Conservation (phyloP, 2,329 filamentous ascomycete species). For the Apiospora rasikravindrae region DNA sequence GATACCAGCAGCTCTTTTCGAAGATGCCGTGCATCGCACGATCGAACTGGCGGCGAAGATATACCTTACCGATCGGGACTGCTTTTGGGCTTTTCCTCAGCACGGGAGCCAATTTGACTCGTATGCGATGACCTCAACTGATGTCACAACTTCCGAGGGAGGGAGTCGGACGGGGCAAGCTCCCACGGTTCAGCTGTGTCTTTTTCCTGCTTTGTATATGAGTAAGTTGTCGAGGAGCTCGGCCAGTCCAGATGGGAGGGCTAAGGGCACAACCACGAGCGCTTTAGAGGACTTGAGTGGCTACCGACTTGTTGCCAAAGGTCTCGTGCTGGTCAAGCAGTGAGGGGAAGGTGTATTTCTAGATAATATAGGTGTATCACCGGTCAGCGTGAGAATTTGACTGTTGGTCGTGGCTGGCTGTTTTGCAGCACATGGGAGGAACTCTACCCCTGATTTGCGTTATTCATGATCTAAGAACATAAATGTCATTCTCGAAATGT, state of each 20-base stretch:
- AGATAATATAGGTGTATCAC: not conserved
- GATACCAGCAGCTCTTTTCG: not conserved
- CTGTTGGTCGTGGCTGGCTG: not conserved
- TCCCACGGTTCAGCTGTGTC: not conserved
- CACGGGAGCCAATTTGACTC: not conserved
- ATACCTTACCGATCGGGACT: not conserved
- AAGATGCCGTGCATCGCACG: not conserved
- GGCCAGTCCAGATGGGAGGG: not conserved
- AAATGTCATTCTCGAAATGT: constrained; percentile 8
- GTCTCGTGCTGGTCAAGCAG: not conserved
- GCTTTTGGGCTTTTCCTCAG: not conserved
- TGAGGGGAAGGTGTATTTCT: not conserved
- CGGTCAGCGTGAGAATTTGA: not conserved
- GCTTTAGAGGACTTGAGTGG: not conserved
- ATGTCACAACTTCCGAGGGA: not conserved
- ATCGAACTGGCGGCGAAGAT: not conserved
- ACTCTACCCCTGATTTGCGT: not conserved
- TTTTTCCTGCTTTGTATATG: not conserved
- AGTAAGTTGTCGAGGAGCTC: not conserved
- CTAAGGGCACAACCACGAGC: not conserved
- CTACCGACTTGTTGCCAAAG: not conserved
- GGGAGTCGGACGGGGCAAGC: not conserved
- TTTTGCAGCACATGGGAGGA: not conserved
- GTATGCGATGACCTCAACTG: not conserved
- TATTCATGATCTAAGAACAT: not conserved